phyloP scores from a whole-genome alignment of 345 rosid genomes.

The Sisymbrium irio region DNA sequence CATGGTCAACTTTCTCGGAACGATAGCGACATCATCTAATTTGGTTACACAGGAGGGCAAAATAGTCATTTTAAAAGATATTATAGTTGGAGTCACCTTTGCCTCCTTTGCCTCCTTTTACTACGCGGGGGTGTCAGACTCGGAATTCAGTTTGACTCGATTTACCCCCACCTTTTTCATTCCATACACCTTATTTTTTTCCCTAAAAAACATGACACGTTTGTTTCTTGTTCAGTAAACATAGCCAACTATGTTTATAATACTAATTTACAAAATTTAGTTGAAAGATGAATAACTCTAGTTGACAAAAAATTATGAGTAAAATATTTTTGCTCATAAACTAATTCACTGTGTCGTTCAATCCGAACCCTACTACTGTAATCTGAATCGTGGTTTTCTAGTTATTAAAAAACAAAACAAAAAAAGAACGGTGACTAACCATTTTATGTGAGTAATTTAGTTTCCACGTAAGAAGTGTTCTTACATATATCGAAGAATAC shows the following conservation, averaged over 20 bases:
- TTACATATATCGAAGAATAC: not conserved
- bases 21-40: not conserved
- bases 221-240: not conserved
- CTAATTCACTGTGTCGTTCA: not conserved
- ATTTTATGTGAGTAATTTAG: not conserved
- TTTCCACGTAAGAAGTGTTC: not conserved
- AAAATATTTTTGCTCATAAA: not conserved
- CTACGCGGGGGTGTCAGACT: constrained; percentile 18
- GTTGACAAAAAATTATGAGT: not conserved
- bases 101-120: constrained; percentile 15
- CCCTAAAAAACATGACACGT: not conserved
- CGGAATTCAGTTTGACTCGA: constrained; percentile 21
- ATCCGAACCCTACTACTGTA: no score
- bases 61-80: not conserved
- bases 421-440: not conserved
- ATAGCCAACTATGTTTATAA: not conserved
- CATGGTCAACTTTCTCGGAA: constrained; percentile 16
- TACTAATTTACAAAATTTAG: not conserved
- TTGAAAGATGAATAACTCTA: not conserved
- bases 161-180: constrained; percentile 9
- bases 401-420: not conserved
- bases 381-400: not conserved
- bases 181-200: not conserved
- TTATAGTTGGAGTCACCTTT: not conserved
- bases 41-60: constrained; percentile 1